Evolutionary conservation across 805 yeast genomes (phyloP).

Genomic region (Pichia eremophila): DNA sequence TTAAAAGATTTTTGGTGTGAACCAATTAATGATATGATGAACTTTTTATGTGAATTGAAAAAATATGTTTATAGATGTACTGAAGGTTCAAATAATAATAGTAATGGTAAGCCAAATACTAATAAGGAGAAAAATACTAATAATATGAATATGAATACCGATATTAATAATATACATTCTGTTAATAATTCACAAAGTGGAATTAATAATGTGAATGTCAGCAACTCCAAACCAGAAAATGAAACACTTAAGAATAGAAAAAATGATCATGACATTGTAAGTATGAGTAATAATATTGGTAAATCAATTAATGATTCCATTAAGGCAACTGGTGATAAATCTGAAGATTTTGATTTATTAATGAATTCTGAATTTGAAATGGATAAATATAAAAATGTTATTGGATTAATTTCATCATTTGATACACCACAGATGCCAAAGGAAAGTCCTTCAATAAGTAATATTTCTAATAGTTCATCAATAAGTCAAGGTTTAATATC

Average conservation of each 20-base stretch:
- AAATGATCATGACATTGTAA: neutral
- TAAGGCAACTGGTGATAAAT: neutral
- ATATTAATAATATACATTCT: neutral
- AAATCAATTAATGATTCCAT: neutral
- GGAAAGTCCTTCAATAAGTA: neutral
- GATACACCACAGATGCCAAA: neutral
- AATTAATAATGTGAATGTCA: neutral
- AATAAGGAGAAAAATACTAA: neutral
- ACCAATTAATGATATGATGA: slow-evolving; percentile 5
- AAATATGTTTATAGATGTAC: slow-evolving; percentile 3
- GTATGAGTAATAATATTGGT: neutral
- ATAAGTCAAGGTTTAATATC: neutral
- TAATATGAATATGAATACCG: neutral
- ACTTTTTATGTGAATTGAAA: slow-evolving; percentile 5
- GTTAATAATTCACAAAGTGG: neutral
- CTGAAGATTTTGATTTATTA: neutral
- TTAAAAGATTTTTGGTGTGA: slow-evolving; percentile 4
- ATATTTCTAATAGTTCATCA: neutral
- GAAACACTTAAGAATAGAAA: neutral
- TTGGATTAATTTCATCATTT: neutral
- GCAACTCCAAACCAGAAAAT: neutral
- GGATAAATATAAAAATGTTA: neutral
- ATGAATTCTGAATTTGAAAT: neutral
- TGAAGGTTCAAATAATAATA: neutral
- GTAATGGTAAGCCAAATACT: neutral